These are phyloP conservation scores for Eutrema japonicum DNA, from an alignment of 345 rosid genomes.

Conservation along the genomic window DNA sequence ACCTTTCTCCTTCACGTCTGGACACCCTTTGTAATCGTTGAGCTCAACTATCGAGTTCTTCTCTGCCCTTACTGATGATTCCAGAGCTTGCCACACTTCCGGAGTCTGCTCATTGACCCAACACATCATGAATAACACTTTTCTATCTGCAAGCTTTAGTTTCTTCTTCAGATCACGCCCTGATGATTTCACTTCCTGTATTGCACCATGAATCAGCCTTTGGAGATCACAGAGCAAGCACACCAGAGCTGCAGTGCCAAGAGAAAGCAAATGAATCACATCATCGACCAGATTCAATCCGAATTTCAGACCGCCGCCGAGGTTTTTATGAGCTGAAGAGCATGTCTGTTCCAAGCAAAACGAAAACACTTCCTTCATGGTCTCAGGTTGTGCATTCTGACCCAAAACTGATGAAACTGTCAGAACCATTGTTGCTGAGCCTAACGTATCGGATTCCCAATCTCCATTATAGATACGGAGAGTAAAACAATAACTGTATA, in stretches of 20 bases:
- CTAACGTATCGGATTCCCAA: slow-evolving; percentile 72
- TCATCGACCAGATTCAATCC: slow-evolving; percentile 73
- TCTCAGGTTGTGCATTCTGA: slow-evolving; percentile 67
- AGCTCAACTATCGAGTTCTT: slow-evolving; percentile 48
- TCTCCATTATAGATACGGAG: slow-evolving; percentile 90
- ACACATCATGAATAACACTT: slow-evolving; percentile 80
- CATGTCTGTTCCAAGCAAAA: slow-evolving; percentile 81
- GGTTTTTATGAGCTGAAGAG: slow-evolving; percentile 67
- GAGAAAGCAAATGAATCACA: slow-evolving; percentile 55
- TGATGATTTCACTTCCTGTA: slow-evolving; percentile 51
- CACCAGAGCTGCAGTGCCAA: slow-evolving; percentile 61
- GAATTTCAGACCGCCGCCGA: slow-evolving; percentile 70
- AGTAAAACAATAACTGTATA: slow-evolving; percentile 79
- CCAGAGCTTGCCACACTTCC: slow-evolving; percentile 67
- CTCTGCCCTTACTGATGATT: slow-evolving; percentile 59
- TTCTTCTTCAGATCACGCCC: slow-evolving; percentile 59
- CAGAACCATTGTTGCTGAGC: slow-evolving; percentile 61
- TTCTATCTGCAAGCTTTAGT: slow-evolving; percentile 76
- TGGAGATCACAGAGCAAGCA: slow-evolving; percentile 76
- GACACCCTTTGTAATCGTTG: slow-evolving; percentile 32
- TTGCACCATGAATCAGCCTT: slow-evolving; percentile 65
- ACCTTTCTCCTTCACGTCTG: slow-evolving; percentile 37
- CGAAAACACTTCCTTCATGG: slow-evolving; percentile 61
- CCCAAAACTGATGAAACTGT: slow-evolving; percentile 72
- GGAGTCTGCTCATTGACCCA: slow-evolving; percentile 83